Evolutionary conservation across 2,329 filamentous ascomycete genomes (phyloP).

Genomic region (Dothideomycetidae sp.): DNA sequence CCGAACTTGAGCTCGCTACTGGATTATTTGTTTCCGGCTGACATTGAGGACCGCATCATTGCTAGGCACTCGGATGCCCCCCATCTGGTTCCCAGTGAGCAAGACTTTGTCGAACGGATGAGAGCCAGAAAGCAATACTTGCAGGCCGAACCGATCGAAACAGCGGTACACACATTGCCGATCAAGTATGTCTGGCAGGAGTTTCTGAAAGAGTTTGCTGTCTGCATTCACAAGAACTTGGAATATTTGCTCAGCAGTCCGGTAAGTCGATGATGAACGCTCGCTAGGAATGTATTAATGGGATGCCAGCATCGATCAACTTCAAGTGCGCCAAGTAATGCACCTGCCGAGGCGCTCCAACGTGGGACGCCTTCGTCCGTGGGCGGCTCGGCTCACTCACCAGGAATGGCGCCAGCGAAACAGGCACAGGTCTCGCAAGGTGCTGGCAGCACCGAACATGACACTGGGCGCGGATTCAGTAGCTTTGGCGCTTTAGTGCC

Average conservation of each 20-base stretch:
- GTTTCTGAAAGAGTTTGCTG: constrained; percentile 44
- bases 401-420: too few species aligned
- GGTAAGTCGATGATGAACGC: constrained; percentile 1
- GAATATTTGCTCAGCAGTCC: constrained; percentile 28
- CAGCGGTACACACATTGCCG: constrained; percentile 35
- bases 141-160: constrained; percentile 30
- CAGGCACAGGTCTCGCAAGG: too few species aligned
- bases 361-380: not conserved
- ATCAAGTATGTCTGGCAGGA: constrained; percentile 51
- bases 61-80: constrained; percentile 40
- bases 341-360: not conserved
- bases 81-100: constrained; percentile 41
- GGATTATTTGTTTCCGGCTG: constrained; percentile 44
- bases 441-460: too few species aligned
- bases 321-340: not conserved
- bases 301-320: constrained; percentile 4
- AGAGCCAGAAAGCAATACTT: constrained; percentile 43
- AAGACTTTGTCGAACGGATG: constrained; percentile 43
- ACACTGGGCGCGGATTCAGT: constrained; percentile 1
- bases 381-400: too few species aligned
- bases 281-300: not conserved
- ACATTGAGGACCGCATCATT: constrained; percentile 40
- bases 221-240: constrained; percentile 44
- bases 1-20: constrained; percentile 42
- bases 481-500: constrained; percentile 6